Base-by-base conservation (phyloP, 495 filamentous ascomycete genomes). In the Tuber borchii region DNA sequence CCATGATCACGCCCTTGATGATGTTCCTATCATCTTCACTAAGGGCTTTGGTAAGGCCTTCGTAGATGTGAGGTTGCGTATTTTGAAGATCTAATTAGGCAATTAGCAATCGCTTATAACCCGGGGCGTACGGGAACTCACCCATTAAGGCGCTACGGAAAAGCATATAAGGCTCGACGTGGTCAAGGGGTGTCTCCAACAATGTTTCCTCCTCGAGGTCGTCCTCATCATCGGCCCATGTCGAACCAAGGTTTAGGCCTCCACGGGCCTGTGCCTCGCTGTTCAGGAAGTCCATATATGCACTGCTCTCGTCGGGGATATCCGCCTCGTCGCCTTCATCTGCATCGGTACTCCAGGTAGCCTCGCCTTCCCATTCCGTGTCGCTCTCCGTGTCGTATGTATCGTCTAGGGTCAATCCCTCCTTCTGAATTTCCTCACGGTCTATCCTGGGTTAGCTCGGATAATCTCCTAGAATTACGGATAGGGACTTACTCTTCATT, bases 231-330 rank as follows among this genome's bases (percentile, higher is more conserved):
- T 90, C 90, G 12, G 85, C 80, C 34, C 73, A 77, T 70, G 71
- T 70, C 17, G 74, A 70, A 12, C 14, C 48, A 34, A 42, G 34
- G 7, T 48, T n/a, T 43, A n/a, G 71, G n/a, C 51, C 22, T n/a
- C 61, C 71, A 68, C 56, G 72, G 46, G 74, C 42, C 77, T 84
- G 85, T 81, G 91, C 91, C 86, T 97, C 95, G 82, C 95, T 91
- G 79, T 94, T 95, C 70, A 99, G 84, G 86, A 99, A 99, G 72
- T 98, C 95, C 46, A 99, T 88, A 83, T 99, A 99, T 2, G 95
- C 93, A 31, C 92, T 90, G 82, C 93, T 93, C 85, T 99, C 95
- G 81, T 97, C 95, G 17, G 83, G 85, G 9, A 88, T 85, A 71
- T 88, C 86, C 16, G 84, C 87, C 34, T 85, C 88, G 75, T 89